Conservation (phyloP, 805 yeast species). For the Blastobotrys mokoenaii region DNA sequence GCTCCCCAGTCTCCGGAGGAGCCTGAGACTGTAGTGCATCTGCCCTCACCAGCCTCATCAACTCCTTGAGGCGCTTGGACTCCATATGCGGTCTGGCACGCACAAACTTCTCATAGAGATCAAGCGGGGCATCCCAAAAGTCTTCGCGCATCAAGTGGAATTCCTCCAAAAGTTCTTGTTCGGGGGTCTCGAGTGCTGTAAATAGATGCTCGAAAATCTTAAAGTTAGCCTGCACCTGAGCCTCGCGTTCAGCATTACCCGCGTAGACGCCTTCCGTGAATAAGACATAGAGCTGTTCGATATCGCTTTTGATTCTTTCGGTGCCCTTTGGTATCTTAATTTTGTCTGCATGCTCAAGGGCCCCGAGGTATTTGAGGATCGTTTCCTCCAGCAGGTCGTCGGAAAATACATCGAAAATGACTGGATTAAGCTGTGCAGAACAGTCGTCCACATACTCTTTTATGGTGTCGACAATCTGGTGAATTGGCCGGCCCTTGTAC, state of each 20-base stretch:
- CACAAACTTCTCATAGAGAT: conserved; percentile 57
- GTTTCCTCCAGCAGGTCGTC: conserved; percentile 48
- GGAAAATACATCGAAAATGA: conserved; percentile 44
- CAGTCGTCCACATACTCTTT: conserved; percentile 66
- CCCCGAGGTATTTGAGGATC: conserved; percentile 40
- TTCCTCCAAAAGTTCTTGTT: conserved; percentile 34
- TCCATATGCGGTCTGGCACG: conserved; percentile 34
- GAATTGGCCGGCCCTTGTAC: conserved; percentile 51
- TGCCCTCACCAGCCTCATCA: conserved; percentile 25
- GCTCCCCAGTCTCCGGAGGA: conserved; percentile 7
- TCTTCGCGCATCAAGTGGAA: conserved; percentile 56
- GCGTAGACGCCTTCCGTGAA: conserved; percentile 40
- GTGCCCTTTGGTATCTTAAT: conserved; percentile 31
- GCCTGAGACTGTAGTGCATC: conserved; percentile 15
- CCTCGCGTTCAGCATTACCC: conserved; percentile 16
- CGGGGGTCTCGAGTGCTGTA: conserved; percentile 44
- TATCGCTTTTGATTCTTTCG: conserved; percentile 53
- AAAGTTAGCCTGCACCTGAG: conserved; percentile 41
- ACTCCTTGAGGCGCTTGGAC: conserved; percentile 22
- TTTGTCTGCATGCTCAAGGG: conserved; percentile 37
- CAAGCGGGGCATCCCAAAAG: conserved; percentile 72
- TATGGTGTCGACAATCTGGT: conserved; percentile 62
- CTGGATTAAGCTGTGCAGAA: conserved; percentile 42
- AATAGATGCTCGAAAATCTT: conserved; percentile 53
- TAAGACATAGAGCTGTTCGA: conserved; percentile 44